phyloP scores from a whole-genome alignment of 148 eudicot genomes.

The Beta vulgaris region DNA sequence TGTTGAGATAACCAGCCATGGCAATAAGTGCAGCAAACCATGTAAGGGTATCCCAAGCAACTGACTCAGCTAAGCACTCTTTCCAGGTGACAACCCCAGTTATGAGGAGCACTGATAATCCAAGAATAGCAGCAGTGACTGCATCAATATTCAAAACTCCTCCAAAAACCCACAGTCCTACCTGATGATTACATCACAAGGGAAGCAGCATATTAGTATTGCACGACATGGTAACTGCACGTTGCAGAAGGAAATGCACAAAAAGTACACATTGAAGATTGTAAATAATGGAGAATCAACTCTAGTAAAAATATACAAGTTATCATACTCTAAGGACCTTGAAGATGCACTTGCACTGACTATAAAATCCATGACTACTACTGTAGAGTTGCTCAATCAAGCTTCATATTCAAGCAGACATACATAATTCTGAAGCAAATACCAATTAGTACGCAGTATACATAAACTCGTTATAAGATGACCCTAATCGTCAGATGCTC shows the following conservation, averaged over 20 bases:
- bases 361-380: not conserved
- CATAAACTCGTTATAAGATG: not conserved
- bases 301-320: no score
- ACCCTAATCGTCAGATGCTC: not conserved
- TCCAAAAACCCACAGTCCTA: slow-evolving; percentile 93
- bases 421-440: not conserved
- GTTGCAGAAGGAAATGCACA: not conserved
- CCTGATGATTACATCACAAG: slow-evolving; percentile 39
- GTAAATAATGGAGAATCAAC: not conserved
- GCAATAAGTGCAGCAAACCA: slow-evolving; percentile 99
- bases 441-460: not conserved
- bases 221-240: not conserved
- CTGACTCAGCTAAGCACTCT: slow-evolving; percentile 89
- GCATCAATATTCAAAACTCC: slow-evolving; percentile 80
- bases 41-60: slow-evolving; percentile 97
- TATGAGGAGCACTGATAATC: slow-evolving; percentile 71
- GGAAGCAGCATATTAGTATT: not conserved
- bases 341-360: not conserved
- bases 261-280: not conserved
- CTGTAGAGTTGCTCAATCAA: not conserved
- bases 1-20: slow-evolving; percentile 99
- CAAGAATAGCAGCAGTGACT: slow-evolving; percentile 96
- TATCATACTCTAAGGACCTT: not conserved
- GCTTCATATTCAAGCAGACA: not conserved
- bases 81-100: slow-evolving; percentile 96